phyloP scores from a whole-genome alignment of 23 red algal species.

The Gracilaria gracilis region DNA sequence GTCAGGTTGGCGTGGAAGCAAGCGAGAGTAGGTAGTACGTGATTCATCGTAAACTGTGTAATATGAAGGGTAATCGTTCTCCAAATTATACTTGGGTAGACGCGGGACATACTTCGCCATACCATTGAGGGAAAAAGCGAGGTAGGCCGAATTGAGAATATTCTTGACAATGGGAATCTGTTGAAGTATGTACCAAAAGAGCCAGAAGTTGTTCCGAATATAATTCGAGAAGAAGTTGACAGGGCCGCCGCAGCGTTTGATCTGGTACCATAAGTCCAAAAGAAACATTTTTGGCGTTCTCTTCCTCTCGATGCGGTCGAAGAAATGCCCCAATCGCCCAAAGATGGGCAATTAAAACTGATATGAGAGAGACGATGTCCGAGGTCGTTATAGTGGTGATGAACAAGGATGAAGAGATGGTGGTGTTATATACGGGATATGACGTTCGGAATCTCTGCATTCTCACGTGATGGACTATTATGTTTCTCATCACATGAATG shows the following conservation, averaged over 20 bases:
- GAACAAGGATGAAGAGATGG: no score
- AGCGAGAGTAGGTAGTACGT: not conserved
- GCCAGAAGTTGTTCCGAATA: not conserved
- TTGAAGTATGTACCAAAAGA: not conserved
- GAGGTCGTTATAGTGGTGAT: not conserved
- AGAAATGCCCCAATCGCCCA: not conserved
- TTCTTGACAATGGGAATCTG: not conserved
- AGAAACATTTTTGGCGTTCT: not conserved
- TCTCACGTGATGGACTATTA: not conserved
- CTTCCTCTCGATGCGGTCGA: not conserved
- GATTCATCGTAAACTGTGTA: constrained; percentile 6
- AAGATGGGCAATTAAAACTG: not conserved
- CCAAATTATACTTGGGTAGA: not conserved
- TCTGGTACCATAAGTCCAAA: not conserved
- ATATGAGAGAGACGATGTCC: not conserved
- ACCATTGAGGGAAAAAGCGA: not conserved
- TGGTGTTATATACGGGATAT: no score
- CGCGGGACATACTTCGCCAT: not conserved
- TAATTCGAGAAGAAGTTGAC: not conserved
- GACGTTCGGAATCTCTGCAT: not conserved
- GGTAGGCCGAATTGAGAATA: not conserved
- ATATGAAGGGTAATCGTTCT: not conserved
- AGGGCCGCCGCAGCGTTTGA: not conserved
- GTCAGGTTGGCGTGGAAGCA: not conserved
- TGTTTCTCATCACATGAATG: not conserved